These are phyloP conservation scores for Trichoderma sp. DNA, from an alignment of 2,329 filamentous ascomycete species.

Conservation along the genomic window DNA sequence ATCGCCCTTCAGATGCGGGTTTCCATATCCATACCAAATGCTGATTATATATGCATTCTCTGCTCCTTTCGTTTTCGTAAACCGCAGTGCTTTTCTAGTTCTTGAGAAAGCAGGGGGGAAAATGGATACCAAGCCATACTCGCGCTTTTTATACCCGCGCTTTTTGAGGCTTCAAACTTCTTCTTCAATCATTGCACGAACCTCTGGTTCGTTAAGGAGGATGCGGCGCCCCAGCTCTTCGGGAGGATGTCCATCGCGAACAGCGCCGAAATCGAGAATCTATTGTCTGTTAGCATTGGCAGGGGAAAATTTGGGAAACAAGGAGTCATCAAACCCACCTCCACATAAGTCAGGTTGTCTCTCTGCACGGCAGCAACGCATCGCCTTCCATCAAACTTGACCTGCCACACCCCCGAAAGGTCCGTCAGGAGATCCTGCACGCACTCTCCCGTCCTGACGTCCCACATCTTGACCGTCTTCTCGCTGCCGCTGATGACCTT, in stretches of 20 bases:
- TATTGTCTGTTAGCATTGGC: slow-evolving; percentile 42
- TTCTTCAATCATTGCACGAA: slow-evolving; percentile 54
- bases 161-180: slow-evolving; percentile 36
- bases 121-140: not conserved
- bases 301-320: not conserved
- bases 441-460: slow-evolving; percentile 88
- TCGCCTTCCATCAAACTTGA: slow-evolving; percentile 92
- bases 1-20: slow-evolving; percentile 29
- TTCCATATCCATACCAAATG: slow-evolving; percentile 28
- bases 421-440: slow-evolving; percentile 91
- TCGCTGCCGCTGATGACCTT: slow-evolving; percentile 98
- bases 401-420: slow-evolving; percentile 97
- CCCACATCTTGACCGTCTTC: slow-evolving; percentile 98
- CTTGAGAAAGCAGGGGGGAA: not conserved
- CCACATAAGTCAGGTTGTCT: slow-evolving; percentile 89
- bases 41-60: slow-evolving; percentile 30
- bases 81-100: slow-evolving; percentile 1
- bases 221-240: slow-evolving; percentile 80
- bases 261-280: slow-evolving; percentile 97
- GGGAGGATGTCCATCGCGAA: slow-evolving; percentile 79
- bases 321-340: slow-evolving; percentile 61
- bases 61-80: slow-evolving; percentile 27
- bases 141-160: not conserved
- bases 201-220: slow-evolving; percentile 61
- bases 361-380: slow-evolving; percentile 97